These are phyloP conservation scores for Fusarium chlamydosporum DNA, from an alignment of 2,329 filamentous ascomycete genomes.

Conservation along the genomic window DNA sequence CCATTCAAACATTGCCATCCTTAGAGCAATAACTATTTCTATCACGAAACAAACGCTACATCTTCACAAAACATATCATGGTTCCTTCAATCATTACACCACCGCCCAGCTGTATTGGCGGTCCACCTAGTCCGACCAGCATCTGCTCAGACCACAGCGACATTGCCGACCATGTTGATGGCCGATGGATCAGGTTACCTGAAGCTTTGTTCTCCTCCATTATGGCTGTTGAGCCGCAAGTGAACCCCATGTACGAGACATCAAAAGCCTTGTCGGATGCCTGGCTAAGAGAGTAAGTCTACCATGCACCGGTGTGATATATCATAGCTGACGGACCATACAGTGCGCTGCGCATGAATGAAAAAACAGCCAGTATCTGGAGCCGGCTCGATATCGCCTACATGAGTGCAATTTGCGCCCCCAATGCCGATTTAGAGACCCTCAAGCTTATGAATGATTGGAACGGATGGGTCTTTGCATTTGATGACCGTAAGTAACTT, in stretches of 20 bases:
- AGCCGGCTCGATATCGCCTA: constrained; percentile 27
- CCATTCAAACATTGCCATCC: neutral
- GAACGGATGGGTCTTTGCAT: constrained; percentile 36
- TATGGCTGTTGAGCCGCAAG: constrained; percentile 28
- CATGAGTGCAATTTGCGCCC: constrained; percentile 34
- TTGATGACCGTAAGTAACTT: constrained; percentile 28
- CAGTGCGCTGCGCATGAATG: constrained; percentile 29
- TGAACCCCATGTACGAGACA: constrained; percentile 31
- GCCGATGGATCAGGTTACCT: constrained; percentile 26
- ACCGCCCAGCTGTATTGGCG: constrained; percentile 30
- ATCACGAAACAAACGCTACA: neutral
- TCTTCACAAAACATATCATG: constrained; percentile 4
- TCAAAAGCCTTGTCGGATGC: constrained; percentile 28
- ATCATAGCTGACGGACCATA: constrained; percentile 14
- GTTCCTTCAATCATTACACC: constrained; percentile 30
- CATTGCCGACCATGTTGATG: constrained; percentile 3
- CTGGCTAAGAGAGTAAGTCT: constrained; percentile 30
- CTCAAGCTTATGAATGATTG: constrained; percentile 36
- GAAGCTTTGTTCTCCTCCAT: constrained; percentile 33
- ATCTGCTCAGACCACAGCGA: constrained; percentile 16
- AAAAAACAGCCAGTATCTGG: constrained; percentile 29
- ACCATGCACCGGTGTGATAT: neutral
- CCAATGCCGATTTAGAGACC: constrained; percentile 30
- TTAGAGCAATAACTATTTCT: neutral
- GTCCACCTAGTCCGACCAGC: neutral